Base-by-base conservation (phyloP, 1,139 yeast genomes). In the Magnusiomyces suaveolens region DNA sequence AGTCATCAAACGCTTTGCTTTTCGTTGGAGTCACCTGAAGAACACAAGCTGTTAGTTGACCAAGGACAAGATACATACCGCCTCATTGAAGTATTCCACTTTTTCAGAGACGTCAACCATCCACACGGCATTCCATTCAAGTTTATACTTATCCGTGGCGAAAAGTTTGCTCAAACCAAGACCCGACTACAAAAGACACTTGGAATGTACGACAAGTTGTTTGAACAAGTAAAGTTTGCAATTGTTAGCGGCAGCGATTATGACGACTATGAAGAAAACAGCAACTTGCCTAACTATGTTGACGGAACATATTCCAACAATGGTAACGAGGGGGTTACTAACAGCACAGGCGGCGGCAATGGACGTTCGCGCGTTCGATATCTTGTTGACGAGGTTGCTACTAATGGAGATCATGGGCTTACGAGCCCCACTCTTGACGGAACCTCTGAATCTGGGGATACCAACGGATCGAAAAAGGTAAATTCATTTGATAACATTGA, bases 71-170 rank as follows among this genome's bases (percentile, higher is more conserved):
- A 55, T 18, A 57, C 59, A 24, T 53, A 48, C 49, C 21, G n/a
- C 10, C 59, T 79, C 39, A 72, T 79, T 4, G 66, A 75, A 20
- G 84, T 82, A 60, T 78, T 82, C 65, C 97, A 92, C 65, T 92
- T 84, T 71, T 79, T 84, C 66, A 86, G 84, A 62, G 87, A 82
- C 51, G 76, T 84, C 23, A 76, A 75, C 48, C 79, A 82, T 60
- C 75, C 81, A 23, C 98, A 94, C 67, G 94, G 97, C n/a, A 75
- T 85, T 39, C 96, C 98, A 4, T 92, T 92, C 67, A 72, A 85
- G 25, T 85, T 92, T 65, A 79, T 82, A 16, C 69, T 87, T 8
- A 60, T 62, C 38, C 62, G 65, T 8, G 69, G 75, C 23, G 98
- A 94, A 67, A 70, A 71, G 50, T 79, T 87, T 54, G 65, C 68